Evolutionary conservation across 495 filamentous ascomycete species (phyloP), one percentile per base, ranked within the genome.

Genomic region (Trypethelium eluteriae): DNA sequence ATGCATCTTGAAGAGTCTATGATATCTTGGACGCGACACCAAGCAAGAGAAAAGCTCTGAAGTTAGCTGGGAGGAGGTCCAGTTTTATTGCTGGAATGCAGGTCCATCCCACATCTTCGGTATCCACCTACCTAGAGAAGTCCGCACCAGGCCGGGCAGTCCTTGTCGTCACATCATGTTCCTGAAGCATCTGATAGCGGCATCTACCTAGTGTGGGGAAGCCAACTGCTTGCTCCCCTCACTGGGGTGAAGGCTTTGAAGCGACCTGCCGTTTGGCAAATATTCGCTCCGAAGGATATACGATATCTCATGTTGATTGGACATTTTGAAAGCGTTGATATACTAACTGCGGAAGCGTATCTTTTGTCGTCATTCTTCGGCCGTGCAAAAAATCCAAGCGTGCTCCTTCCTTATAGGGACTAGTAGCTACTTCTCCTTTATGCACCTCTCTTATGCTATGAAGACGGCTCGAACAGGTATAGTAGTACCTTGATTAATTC

Each of bases 1-100:
- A 50, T 32, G 68, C 70, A 72, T 72, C 16, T 38, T 71, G 50
- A 14, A 36, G 2, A 14, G 32, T 5, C 25, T 25, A 25, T 25
- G 25, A 25, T 25, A 25, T 25, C 18, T 4, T 35, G 7, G 53
- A 35, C 7, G 53, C 25, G 36, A 36, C 36, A 4, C 18, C 53
- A 59, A 59, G 53, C 18, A 34, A 59, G 25, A 59, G 25, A 34
- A 36, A 32, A 18, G 7, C 53, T 59, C 53, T 11, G 18, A 36
- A 25, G 49, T 2, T 2, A 14, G 1, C 11, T 32, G 7, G 53
- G 25, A 59, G 53, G 53, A 18, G 53, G 25, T 35, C 18, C 53
- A 34, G 32, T 59, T 59, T 59, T 59, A 59, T 59, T 36, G 18
- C 32, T 59, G 53, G 53, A 59, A 59, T 59, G 53, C 53, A 34